Conservation (phyloP, 2,329 filamentous ascomycete genomes). For the Ophiognomonia clavigignenti-juglandacearum region DNA sequence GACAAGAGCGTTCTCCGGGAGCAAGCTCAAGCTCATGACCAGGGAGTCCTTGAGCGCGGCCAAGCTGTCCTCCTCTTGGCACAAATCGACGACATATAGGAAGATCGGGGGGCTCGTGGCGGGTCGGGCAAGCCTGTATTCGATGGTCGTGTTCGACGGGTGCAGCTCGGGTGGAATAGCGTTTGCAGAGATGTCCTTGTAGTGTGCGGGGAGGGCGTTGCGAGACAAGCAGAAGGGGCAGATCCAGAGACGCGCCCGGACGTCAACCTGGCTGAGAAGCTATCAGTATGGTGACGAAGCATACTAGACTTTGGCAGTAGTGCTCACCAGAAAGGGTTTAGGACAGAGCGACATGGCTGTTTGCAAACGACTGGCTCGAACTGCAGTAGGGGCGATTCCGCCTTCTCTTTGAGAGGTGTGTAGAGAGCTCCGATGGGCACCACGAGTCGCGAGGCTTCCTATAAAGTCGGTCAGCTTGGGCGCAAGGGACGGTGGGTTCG, state of each 20-base stretch:
- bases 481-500: not conserved
- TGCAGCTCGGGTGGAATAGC: slow-evolving; percentile 81
- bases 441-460: slow-evolving; percentile 92
- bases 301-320: not conserved
- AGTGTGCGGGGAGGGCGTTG: slow-evolving; percentile 78
- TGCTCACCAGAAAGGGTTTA: slow-evolving; percentile 92
- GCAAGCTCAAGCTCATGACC: slow-evolving; percentile 77
- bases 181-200: slow-evolving; percentile 83
- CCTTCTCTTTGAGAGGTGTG: slow-evolving; percentile 92
- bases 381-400: slow-evolving; percentile 80
- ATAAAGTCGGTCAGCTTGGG: slow-evolving; percentile 23
- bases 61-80: slow-evolving; percentile 82
- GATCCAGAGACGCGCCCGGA: slow-evolving; percentile 80
- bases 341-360: slow-evolving; percentile 86
- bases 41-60: slow-evolving; percentile 80
- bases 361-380: slow-evolving; percentile 98
- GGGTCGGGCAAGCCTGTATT: slow-evolving; percentile 75
- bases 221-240: slow-evolving; percentile 83
- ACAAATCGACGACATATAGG: slow-evolving; percentile 81
- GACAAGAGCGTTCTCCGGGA: slow-evolving; percentile 77
- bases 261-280: slow-evolving; percentile 66
- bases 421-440: slow-evolving; percentile 96
- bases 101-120: slow-evolving; percentile 86
- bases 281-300: slow-evolving; percentile 19
- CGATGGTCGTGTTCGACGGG: slow-evolving; percentile 80